Percentiles rank a stretch among this genome's conserved stretches.
Conservation (phyloP, 2,329 filamentous ascomycete species). For the Westerdykella aurantiaca region DNA sequence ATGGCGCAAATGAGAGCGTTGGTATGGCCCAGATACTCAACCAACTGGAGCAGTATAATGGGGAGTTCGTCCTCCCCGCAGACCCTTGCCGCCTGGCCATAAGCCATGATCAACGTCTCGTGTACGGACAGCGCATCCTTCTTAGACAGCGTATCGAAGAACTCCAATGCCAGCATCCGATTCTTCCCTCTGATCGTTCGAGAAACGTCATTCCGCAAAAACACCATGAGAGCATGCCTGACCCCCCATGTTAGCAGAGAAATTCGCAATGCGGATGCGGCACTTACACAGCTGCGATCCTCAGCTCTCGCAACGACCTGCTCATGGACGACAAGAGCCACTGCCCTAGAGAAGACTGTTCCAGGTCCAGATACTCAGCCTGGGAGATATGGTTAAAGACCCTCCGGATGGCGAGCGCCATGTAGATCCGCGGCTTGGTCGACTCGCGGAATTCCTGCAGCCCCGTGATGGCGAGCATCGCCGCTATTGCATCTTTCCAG, state of each 20-base stretch:
- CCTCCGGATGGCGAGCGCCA: conserved; percentile 51
- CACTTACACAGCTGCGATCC: conserved; percentile 67
- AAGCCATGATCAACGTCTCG: conserved; percentile 79
- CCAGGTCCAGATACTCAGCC: conserved; percentile 58
- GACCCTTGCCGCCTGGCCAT: conserved; percentile 74
- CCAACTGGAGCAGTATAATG: conserved; percentile 72
- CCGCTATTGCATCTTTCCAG: conserved; percentile 30
- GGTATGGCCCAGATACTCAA: conserved; percentile 80
- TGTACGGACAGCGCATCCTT: conserved; percentile 62
- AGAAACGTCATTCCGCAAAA: conserved; percentile 51
- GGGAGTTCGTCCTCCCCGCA: conserved; percentile 79
- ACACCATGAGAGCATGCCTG: conserved; percentile 60
- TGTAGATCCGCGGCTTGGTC: conserved; percentile 24
- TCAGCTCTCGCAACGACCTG: conserved; percentile 78
- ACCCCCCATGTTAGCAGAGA: conserved; percentile 3
- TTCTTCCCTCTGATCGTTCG: conserved; percentile 54
- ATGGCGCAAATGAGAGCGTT: conserved; percentile 74
- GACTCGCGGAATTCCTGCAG: conserved; percentile 26
- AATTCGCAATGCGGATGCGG: not conserved
- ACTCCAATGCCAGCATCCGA: conserved; percentile 62
- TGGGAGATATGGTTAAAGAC: conserved; percentile 62
- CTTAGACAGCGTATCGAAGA: conserved; percentile 67
- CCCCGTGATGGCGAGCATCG: conserved; percentile 25
- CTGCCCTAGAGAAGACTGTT: conserved; percentile 63
- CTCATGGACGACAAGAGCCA: conserved; percentile 77